A percentile compares a stretch with the other conserved stretches of the same genome.
Conservation (phyloP, 73 alveolate species). For the Paramecium caudatum region DNA sequence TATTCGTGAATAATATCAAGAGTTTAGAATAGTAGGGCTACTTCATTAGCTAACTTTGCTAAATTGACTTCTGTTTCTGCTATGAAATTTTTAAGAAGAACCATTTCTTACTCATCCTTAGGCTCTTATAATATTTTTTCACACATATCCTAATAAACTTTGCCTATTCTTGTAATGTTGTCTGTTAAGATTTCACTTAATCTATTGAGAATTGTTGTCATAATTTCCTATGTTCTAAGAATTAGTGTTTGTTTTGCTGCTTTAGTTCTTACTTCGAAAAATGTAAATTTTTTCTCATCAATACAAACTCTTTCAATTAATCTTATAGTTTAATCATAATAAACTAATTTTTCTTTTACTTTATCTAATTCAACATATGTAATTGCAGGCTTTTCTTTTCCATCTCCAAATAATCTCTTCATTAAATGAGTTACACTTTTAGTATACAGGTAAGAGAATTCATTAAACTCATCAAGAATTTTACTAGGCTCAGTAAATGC, state of each 20-base stretch:
- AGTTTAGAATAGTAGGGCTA: not conserved
- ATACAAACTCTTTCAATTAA: slow-evolving; percentile 56
- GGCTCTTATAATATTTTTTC: slow-evolving; percentile 68
- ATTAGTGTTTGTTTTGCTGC: slow-evolving; percentile 55
- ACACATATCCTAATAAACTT: slow-evolving; percentile 58
- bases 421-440: slow-evolving; percentile 64
- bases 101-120: slow-evolving; percentile 72
- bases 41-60: slow-evolving; percentile 68
- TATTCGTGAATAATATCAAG: slow-evolving; percentile 37
- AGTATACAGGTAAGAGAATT: slow-evolving; percentile 20
- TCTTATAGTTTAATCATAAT: slow-evolving; percentile 26
- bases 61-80: slow-evolving; percentile 75
- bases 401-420: slow-evolving; percentile 31
- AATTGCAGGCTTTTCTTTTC: slow-evolving; percentile 58
- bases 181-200: slow-evolving; percentile 56
- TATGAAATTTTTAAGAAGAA: slow-evolving; percentile 64
- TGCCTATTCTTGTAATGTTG: slow-evolving; percentile 32
- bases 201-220: slow-evolving; percentile 30
- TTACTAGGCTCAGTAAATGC: slow-evolving; percentile 18
- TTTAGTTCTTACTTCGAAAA: slow-evolving; percentile 70
- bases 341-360: slow-evolving; percentile 35
- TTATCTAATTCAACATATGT: slow-evolving; percentile 60
- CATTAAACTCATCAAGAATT: slow-evolving; percentile 32
- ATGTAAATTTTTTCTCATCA: slow-evolving; percentile 70
- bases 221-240: slow-evolving; percentile 44